These are phyloP conservation scores for Teratosphaeria destructans DNA, from an alignment of 2,329 filamentous ascomycete genomes.

Conservation along the genomic window DNA sequence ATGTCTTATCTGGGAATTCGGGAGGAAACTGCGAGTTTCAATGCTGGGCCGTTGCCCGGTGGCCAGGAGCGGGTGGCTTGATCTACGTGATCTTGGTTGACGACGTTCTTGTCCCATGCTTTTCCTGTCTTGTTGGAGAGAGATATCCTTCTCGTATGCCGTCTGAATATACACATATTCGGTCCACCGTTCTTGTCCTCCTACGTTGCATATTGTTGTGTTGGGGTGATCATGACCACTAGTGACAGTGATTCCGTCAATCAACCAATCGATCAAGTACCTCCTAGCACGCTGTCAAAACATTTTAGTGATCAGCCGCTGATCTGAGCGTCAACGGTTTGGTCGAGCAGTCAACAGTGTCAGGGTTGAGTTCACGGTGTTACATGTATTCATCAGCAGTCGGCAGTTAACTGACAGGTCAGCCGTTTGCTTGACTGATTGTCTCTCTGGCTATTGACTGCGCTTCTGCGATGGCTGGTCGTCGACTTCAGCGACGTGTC, in stretches of 20 bases:
- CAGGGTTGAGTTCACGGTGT: too few species aligned
- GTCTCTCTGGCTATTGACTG: not conserved
- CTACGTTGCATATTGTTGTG: too few species aligned
- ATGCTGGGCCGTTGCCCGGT: not conserved
- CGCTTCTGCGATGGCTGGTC: not conserved
- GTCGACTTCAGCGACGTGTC: not conserved
- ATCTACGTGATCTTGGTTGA: not conserved
- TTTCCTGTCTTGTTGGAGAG: not conserved
- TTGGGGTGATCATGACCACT: not conserved
- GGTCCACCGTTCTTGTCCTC: not conserved
- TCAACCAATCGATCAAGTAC: too few species aligned
- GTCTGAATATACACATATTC: not conserved
- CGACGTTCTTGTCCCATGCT: not conserved
- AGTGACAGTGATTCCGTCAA: too few species aligned
- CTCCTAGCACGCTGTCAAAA: too few species aligned
- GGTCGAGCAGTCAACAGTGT: too few species aligned
- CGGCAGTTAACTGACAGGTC: too few species aligned
- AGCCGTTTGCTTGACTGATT: too few species aligned
- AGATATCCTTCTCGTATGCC: not conserved
- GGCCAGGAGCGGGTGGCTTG: not conserved
- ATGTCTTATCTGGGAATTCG: not conserved
- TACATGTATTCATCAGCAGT: too few species aligned
- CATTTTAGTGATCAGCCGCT: too few species aligned
- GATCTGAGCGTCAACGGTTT: too few species aligned
- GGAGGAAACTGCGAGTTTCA: not conserved